Evolutionary conservation across 495 filamentous ascomycete species (phyloP).

Genomic region (Penicillium cosmopolitanum): DNA sequence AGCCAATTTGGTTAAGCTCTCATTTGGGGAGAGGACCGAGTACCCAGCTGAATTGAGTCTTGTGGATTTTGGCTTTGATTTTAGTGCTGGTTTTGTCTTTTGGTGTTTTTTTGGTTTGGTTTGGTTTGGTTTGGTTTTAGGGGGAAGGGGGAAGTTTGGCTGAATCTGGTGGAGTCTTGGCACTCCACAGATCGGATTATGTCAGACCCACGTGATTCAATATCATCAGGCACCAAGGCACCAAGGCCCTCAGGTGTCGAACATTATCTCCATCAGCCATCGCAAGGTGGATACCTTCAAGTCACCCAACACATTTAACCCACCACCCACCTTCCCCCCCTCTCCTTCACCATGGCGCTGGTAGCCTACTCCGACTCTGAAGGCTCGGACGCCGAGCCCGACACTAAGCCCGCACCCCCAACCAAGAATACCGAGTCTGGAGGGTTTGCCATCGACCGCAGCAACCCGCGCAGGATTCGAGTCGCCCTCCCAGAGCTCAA

Average conservation of each 20-base stretch:
- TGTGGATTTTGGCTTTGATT: too few relatives aligned
- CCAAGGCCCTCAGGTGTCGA: neutral
- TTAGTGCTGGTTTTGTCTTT: too few relatives aligned
- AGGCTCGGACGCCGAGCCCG: constrained; percentile 63
- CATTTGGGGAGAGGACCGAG: neutral
- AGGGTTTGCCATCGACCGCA: constrained; percentile 61
- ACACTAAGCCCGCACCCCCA: constrained; percentile 34
- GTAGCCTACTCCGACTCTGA: constrained; percentile 90
- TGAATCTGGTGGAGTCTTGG: neutral
- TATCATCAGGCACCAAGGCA: neutral
- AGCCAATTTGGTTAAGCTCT: constrained; percentile 4
- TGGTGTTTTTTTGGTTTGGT: too few relatives aligned
- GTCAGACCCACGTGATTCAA: neutral
- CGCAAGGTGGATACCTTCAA: neutral
- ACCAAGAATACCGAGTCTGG: constrained; percentile 67
- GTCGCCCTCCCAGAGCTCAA: constrained; percentile 66
- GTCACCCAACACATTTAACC: neutral
- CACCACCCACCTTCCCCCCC: neutral
- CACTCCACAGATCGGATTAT: constrained; percentile 7
- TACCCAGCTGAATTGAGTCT: neutral
- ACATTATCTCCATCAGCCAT: neutral
- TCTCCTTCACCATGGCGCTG: constrained; percentile 61
- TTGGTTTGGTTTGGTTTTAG: too few relatives aligned
- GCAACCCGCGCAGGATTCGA: constrained; percentile 79
- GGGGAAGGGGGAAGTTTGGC: neutral